Evolutionary conservation across 192 early-diverging fungal genomes (phyloP).

Genomic region (Pecoramyces ruminantium): DNA sequence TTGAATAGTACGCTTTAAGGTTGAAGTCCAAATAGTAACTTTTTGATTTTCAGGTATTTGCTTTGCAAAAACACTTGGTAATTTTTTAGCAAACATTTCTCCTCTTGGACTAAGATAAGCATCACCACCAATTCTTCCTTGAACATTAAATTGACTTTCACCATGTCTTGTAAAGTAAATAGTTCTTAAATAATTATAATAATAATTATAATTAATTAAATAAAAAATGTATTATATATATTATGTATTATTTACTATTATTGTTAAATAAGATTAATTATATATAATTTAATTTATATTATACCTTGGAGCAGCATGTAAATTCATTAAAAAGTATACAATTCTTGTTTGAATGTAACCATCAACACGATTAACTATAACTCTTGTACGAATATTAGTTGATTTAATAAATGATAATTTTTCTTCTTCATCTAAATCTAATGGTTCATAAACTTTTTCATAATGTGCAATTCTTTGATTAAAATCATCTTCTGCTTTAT

Average conservation of each 20-base stretch:
- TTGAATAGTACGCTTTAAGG: constrained; percentile 81
- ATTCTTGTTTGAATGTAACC: constrained; percentile 93
- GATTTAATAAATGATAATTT: constrained; percentile 77
- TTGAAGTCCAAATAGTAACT: constrained; percentile 83
- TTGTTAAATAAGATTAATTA: no score
- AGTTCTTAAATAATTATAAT: constrained; percentile 17
- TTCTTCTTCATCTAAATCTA: constrained; percentile 36
- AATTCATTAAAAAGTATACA: constrained; percentile 98
- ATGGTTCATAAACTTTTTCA: constrained; percentile 63
- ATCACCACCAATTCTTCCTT: constrained; percentile 89
- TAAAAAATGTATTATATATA: no score
- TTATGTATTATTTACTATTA: no score
- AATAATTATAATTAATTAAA: no score
- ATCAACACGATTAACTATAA: constrained; percentile 85
- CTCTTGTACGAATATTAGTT: constrained; percentile 77
- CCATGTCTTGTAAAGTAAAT: constrained; percentile 42
- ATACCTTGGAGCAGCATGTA: constrained; percentile 85
- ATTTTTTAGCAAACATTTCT: constrained; percentile 58
- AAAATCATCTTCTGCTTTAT: constrained; percentile 82
- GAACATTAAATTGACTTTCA: constrained; percentile 84
- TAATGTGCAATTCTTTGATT: constrained; percentile 83
- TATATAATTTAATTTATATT: no score
- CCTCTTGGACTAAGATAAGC: constrained; percentile 75
- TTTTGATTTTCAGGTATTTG: constrained; percentile 13
- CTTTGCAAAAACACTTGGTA: constrained; percentile 65